phyloP scores from a whole-genome alignment of 2,329 filamentous ascomycete genomes.

The Rosellinia necatrix region DNA sequence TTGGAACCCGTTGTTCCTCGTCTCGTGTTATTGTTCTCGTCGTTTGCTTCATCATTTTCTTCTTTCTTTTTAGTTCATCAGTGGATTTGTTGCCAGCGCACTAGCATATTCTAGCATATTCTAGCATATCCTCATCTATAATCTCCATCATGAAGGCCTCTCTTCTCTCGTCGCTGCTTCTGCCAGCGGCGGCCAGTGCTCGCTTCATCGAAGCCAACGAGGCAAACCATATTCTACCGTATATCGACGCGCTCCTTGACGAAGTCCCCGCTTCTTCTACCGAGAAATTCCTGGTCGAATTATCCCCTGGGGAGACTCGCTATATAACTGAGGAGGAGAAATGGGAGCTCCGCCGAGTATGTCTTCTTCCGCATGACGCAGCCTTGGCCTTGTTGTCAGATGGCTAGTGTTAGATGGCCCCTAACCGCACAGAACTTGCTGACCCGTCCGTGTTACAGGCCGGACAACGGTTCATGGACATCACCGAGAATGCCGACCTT shows the following conservation, averaged over 20 bases:
- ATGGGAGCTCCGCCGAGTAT: constrained; percentile 82
- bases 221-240: constrained; percentile 54
- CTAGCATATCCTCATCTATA: neutral
- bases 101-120: neutral
- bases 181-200: constrained; percentile 57
- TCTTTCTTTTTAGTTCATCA: neutral
- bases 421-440: constrained; percentile 16
- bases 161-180: constrained; percentile 55
- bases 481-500: constrained; percentile 74
- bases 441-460: constrained; percentile 55
- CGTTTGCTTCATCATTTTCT: neutral
- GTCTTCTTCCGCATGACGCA: constrained; percentile 12
- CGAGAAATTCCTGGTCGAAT: constrained; percentile 77
- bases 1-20: neutral
- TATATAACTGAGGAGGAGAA: constrained; percentile 96
- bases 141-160: constrained; percentile 48
- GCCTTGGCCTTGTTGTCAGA: neutral
- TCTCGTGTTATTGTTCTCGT: neutral
- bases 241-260: constrained; percentile 44
- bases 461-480: constrained; percentile 91
- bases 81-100: neutral
- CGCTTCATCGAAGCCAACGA: constrained; percentile 62
- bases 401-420: neutral
- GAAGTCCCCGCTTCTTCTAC: constrained; percentile 32
- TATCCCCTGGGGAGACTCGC: constrained; percentile 78